Conservation (phyloP, 345 rosid species). For the Citrus hindsii region DNA sequence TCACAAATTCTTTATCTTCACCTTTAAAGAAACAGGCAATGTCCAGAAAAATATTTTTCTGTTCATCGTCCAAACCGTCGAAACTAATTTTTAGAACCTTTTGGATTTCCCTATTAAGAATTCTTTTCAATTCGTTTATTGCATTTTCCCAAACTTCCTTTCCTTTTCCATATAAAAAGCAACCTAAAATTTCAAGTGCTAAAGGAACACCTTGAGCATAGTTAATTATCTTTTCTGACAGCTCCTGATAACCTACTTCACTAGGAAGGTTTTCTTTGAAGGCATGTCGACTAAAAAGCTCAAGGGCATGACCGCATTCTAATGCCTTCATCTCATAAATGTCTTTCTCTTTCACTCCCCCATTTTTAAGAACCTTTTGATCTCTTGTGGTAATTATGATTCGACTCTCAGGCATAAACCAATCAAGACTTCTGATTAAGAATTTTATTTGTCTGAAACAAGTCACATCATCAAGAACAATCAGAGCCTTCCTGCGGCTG, state of each 20-base stretch:
- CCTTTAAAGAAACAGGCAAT: slow-evolving; percentile 14
- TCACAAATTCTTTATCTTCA: neutral
- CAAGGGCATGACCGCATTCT: neutral
- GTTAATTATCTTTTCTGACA: neutral
- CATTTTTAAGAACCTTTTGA: too few relatives aligned
- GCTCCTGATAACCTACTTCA: neutral
- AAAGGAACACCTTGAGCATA: neutral
- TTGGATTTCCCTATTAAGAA: neutral
- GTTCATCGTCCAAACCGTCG: neutral
- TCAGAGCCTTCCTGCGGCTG: neutral
- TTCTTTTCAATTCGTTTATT: neutral
- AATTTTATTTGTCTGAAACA: neutral
- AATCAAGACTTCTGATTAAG: neutral
- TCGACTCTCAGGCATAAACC: neutral
- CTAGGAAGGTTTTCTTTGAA: neutral
- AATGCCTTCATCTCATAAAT: neutral
- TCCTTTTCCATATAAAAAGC: too few relatives aligned
- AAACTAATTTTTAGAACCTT: neutral
- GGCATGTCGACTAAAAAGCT: neutral
- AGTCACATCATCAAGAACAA: neutral
- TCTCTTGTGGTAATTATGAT: too few relatives aligned
- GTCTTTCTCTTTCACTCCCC: too few relatives aligned
- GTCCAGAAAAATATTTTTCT: neutral
- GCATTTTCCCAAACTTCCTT: neutral
- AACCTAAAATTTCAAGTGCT: too few relatives aligned